phyloP scores from a whole-genome alignment of 2,329 filamentous ascomycete genomes.

The Claviceps cyperi region DNA sequence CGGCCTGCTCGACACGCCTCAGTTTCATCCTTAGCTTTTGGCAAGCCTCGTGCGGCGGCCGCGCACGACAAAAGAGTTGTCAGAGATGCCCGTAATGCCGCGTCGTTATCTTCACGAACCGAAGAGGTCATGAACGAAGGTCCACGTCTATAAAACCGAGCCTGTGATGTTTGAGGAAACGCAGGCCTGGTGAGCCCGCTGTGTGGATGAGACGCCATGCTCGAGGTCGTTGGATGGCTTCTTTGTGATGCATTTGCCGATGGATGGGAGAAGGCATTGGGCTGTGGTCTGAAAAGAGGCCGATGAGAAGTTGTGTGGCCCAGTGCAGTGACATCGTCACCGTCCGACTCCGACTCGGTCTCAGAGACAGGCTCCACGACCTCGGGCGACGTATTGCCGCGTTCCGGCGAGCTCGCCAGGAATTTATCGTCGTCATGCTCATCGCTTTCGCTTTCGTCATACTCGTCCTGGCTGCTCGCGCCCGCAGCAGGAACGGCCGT shows the following conservation, averaged over 20 bases:
- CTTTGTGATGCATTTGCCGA: constrained; percentile 37
- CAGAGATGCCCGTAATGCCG: constrained; percentile 80
- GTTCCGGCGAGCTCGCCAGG: constrained; percentile 45
- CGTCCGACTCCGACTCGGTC: constrained; percentile 36
- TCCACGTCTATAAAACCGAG: constrained; percentile 29
- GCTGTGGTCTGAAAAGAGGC: constrained; percentile 63
- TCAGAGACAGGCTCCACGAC: constrained; percentile 30
- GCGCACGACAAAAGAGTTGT: constrained; percentile 92
- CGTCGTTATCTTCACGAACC: constrained; percentile 80
- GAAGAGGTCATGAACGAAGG: constrained; percentile 57
- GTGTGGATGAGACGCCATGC: constrained; percentile 33
- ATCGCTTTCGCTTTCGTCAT: constrained; percentile 85
- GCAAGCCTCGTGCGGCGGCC: constrained; percentile 69
- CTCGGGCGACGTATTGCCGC: constrained; percentile 23
- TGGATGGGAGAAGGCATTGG: constrained; percentile 83
- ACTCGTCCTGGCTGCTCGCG: constrained; percentile 80
- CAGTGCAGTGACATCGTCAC: constrained; percentile 73
- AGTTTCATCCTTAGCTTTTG: constrained; percentile 44
- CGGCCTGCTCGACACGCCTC: constrained; percentile 21
- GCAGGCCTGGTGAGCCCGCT: constrained; percentile 36
- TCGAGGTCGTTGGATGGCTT: constrained; percentile 34
- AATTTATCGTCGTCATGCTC: constrained; percentile 52
- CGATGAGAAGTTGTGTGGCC: constrained; percentile 43
- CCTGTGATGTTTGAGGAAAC: constrained; percentile 32
- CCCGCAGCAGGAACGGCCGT: constrained; percentile 28